Percentiles rank a stretch among this genome's conserved stretches.
Evolutionary conservation across 352 stramenopile genomes (phyloP).

Genomic region (Phytophthora cryptogea): DNA sequence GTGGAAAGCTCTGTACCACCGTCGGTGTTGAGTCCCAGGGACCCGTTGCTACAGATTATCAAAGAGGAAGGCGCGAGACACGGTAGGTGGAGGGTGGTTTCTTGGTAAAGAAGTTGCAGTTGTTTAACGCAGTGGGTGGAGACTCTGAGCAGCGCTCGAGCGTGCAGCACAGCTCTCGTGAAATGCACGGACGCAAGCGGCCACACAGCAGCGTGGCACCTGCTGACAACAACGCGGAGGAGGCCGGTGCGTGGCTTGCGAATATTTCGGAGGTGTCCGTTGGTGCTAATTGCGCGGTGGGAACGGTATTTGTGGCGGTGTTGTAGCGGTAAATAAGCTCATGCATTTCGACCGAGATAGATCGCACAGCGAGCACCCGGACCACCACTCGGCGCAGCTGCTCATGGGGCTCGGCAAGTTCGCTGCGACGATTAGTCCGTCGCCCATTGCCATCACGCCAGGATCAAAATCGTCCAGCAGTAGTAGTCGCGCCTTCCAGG

Average conservation of each 20-base stretch:
- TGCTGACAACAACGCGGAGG: slow-evolving; percentile 22
- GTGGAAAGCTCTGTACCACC: background rate
- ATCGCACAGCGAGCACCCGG: slow-evolving; percentile 24
- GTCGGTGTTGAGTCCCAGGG: background rate
- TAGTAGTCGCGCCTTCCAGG: slow-evolving; percentile 9
- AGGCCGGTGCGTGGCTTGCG: slow-evolving; percentile 17
- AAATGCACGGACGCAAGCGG: slow-evolving; percentile 22
- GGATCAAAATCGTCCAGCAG: slow-evolving; percentile 12
- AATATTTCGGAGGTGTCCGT: background rate
- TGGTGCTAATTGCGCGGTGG: slow-evolving; percentile 15
- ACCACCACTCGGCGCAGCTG: slow-evolving; percentile 60
- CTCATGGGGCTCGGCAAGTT: slow-evolving; percentile 57
- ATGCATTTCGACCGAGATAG: slow-evolving; percentile 25
- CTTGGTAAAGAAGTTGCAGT: background rate
- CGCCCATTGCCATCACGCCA: slow-evolving; percentile 11
- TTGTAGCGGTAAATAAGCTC: slow-evolving; percentile 38
- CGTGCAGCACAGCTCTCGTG: slow-evolving; percentile 4
- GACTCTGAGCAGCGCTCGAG: slow-evolving; percentile 33
- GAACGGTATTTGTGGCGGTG: background rate
- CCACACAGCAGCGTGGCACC: slow-evolving; percentile 32
- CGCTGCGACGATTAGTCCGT: slow-evolving; percentile 23
- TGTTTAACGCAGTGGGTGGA: slow-evolving; percentile 29
- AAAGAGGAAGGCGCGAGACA: slow-evolving; percentile 26
- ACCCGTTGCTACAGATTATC: slow-evolving; percentile 29
- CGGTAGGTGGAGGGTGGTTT: slow-evolving; percentile 13